Evolutionary conservation across 169 alveolate genomes (phyloP).

Genomic region (Cryptosporidium bovis): DNA sequence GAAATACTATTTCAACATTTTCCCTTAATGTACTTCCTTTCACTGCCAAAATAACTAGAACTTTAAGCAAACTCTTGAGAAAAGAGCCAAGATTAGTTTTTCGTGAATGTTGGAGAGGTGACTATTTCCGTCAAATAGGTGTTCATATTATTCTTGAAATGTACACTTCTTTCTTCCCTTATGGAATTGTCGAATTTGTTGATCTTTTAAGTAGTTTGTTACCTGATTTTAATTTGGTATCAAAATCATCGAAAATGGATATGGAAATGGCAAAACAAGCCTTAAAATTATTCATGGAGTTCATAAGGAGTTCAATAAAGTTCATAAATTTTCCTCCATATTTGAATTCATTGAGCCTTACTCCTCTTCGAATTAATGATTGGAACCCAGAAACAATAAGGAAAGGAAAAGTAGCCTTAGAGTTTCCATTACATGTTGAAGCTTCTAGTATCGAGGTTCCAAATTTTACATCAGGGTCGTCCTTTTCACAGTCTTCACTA

Average conservation of each 20-base stretch:
- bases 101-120: slow-evolving; percentile 74
- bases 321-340: slow-evolving; percentile 47
- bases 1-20: slow-evolving; percentile 55
- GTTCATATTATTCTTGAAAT: slow-evolving; percentile 54
- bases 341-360: slow-evolving; percentile 26
- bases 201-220: slow-evolving; percentile 48
- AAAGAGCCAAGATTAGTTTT: slow-evolving; percentile 50
- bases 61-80: slow-evolving; percentile 29
- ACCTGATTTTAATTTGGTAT: slow-evolving; percentile 43
- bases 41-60: slow-evolving; percentile 37
- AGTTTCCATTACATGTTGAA: slow-evolving; percentile 36
- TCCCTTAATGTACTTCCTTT: slow-evolving; percentile 35
- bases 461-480: slow-evolving; percentile 26
- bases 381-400: slow-evolving; percentile 19
- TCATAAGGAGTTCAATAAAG: slow-evolving; percentile 39
- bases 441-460: slow-evolving; percentile 30
- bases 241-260: slow-evolving; percentile 22
- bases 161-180: slow-evolving; percentile 45
- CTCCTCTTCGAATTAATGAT: slow-evolving; percentile 23
- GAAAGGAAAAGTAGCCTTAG: not conserved
- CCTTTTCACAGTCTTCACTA: slow-evolving; percentile 51
- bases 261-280: slow-evolving; percentile 44
- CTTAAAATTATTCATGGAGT: slow-evolving; percentile 36
- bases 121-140: slow-evolving; percentile 68
- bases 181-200: slow-evolving; percentile 64